Evolutionary conservation across 208 protist species (phyloP).

Genomic region (Acanthamoeba castellanii): DNA sequence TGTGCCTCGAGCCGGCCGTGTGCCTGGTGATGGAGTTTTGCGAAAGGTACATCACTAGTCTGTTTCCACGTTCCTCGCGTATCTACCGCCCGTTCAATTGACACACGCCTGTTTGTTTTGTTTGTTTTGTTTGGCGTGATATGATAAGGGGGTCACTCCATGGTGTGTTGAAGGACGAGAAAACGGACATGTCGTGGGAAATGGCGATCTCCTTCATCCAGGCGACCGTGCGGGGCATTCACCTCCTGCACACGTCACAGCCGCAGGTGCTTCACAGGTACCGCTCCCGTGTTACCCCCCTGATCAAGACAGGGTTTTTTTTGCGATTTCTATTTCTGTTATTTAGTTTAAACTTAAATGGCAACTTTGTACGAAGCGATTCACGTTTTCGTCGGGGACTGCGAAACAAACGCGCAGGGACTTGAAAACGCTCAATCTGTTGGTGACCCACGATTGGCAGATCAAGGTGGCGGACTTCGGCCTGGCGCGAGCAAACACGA

Average conservation of each 20-base stretch:
- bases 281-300: background rate
- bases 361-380: too few species aligned
- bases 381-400: too few species aligned
- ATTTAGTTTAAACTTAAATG: too few species aligned
- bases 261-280: constrained; percentile 43
- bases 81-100: background rate
- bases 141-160: background rate
- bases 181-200: constrained; percentile 39
- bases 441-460: constrained; percentile 62
- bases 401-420: background rate
- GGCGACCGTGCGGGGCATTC: background rate
- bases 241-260: constrained; percentile 10
- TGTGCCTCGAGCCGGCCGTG: constrained; percentile 51
- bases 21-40: constrained; percentile 74
- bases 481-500: constrained; percentile 10
- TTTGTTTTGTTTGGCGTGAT: background rate
- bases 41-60: background rate
- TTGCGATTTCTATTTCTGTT: background rate
- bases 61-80: background rate
- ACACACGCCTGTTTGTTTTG: background rate
- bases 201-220: constrained; percentile 58
- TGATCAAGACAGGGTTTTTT: background rate
- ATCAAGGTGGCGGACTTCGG: constrained; percentile 72
- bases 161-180: background rate
- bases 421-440: constrained; percentile 47